Evolutionary conservation across 2,329 filamentous ascomycete species (phyloP).

Genomic region (Rasamsonia emersonii): DNA sequence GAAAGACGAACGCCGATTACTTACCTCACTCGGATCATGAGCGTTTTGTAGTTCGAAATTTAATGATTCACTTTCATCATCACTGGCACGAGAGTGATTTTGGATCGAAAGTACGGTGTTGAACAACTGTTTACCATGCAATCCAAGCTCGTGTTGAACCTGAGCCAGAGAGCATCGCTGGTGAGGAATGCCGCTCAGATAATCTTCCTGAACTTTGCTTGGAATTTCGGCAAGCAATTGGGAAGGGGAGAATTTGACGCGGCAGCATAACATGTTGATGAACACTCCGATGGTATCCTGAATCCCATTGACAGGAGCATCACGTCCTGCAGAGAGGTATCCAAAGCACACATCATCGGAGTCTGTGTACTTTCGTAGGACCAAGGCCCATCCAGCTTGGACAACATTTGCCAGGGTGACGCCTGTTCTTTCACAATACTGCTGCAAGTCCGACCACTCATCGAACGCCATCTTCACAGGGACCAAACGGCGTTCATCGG

Average conservation of each 20-base stretch:
- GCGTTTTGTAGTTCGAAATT: slow-evolving; percentile 23
- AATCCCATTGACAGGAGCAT: slow-evolving; percentile 38
- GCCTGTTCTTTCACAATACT: slow-evolving; percentile 22
- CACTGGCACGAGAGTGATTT: slow-evolving; percentile 20
- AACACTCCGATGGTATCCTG: slow-evolving; percentile 42
- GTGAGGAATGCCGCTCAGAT: slow-evolving; percentile 39
- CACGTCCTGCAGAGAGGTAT: slow-evolving; percentile 33
- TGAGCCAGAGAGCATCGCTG: slow-evolving; percentile 44
- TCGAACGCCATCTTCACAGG: slow-evolving; percentile 21
- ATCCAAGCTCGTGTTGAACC: slow-evolving; percentile 35
- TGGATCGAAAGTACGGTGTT: slow-evolving; percentile 37
- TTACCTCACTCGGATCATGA: slow-evolving; percentile 32
- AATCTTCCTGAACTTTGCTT: slow-evolving; percentile 38
- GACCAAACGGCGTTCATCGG: slow-evolving; percentile 14
- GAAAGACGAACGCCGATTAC: slow-evolving; percentile 6
- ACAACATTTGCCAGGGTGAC: slow-evolving; percentile 30
- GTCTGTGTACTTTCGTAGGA: slow-evolving; percentile 22
- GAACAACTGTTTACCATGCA: slow-evolving; percentile 28
- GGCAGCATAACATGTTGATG: slow-evolving; percentile 49
- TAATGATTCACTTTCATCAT: slow-evolving; percentile 17
- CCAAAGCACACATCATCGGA: slow-evolving; percentile 35
- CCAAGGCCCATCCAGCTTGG: slow-evolving; percentile 31
- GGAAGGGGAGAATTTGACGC: slow-evolving; percentile 30
- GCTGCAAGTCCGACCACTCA: slow-evolving; percentile 21
- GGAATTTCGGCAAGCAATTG: slow-evolving; percentile 32